Evolutionary conservation across 2,329 filamentous ascomycete species (phyloP), one percentile per base, ranked within the genome.

Genomic region (Sporothrix protearum): DNA sequence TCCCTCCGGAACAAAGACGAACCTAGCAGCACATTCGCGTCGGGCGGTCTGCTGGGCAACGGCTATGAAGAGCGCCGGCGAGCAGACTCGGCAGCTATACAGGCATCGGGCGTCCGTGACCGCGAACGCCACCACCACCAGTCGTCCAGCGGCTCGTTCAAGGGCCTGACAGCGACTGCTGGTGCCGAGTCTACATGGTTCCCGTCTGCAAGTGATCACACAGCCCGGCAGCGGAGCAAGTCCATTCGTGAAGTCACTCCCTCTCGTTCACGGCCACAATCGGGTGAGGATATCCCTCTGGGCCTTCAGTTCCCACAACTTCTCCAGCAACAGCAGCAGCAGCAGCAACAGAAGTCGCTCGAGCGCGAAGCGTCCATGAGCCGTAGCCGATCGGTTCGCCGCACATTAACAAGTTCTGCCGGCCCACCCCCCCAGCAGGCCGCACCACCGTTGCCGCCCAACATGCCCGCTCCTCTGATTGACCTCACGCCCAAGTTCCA

Each of bases 401-500:
- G 68, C 9, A 33, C 69, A 1, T 33, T 33, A 1, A 30, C 66
- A 12, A 55, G 33, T 19, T n/a, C 42, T 7, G 9, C 55, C 2
- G 4, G 49, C 1, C 4, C 39, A 6, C 14, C 42, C 1, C 57
- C 51, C 6, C 53, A 57, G 19, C 53, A 39, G n/a, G 10, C 55
- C 7, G n/a, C 30, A 33, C 55, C 72, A 28, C 36, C 68, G 1
- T 36, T 72, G 76, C 83, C 84, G 3, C 16, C 28, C 8, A 66
- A 55, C 47, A 42, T 71, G 76, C 83, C 84, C 2, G 88, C 88
- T 73, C 91, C 91, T 1, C 83, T 94, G 6, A 80, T 94, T 39
- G 91, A 92, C 76, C 83, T 93, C 53, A 89, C 88, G 0, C 88
- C 89, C 0, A 83, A 84, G 66, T 91, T 90, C 76, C 83, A 85